These are phyloP conservation scores for Verbascum thapsus DNA, from an alignment of 257 asterid genomes.

Conservation along the genomic window DNA sequence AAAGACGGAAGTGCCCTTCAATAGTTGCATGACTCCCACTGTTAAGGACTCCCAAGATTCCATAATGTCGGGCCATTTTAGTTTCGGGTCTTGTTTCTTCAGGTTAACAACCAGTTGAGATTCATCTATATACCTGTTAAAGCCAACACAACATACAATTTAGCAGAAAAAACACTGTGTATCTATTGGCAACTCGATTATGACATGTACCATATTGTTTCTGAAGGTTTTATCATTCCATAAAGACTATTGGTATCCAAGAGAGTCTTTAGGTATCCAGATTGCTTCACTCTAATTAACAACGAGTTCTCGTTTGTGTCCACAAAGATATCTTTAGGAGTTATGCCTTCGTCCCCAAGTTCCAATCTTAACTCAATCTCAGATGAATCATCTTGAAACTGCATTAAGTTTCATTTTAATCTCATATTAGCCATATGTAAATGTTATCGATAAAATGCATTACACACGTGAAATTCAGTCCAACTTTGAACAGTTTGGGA, in stretches of 20 bases:
- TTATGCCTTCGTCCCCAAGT: conserved; percentile 52
- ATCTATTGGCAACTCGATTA: conserved; percentile 1
- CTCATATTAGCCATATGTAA: conserved; percentile 22
- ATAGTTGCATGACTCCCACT: conserved; percentile 62
- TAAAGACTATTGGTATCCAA: conserved; percentile 68
- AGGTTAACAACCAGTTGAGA: conserved; percentile 75
- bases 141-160: conserved; percentile 6
- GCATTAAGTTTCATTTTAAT: conserved; percentile 37
- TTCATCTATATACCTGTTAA: conserved; percentile 83
- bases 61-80: conserved; percentile 92
- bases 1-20: conserved; percentile 81
- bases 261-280: conserved; percentile 66
- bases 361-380: conserved; percentile 91
- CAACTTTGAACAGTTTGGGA: too few species aligned
- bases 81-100: conserved; percentile 77
- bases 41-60: conserved; percentile 96
- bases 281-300: conserved; percentile 51
- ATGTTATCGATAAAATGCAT: neutral
- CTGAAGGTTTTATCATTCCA: conserved; percentile 80
- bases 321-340: conserved; percentile 61
- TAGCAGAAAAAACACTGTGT: neutral
- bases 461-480: too few species aligned
- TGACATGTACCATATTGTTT: conserved; percentile 74
- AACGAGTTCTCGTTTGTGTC: conserved; percentile 78
- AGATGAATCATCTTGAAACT: conserved; percentile 74